A percentile compares a stretch with the other conserved stretches of the same genome.
Conservation (phyloP, 371 early-diverging fungal genomes). For the Mucor irregularis region DNA sequence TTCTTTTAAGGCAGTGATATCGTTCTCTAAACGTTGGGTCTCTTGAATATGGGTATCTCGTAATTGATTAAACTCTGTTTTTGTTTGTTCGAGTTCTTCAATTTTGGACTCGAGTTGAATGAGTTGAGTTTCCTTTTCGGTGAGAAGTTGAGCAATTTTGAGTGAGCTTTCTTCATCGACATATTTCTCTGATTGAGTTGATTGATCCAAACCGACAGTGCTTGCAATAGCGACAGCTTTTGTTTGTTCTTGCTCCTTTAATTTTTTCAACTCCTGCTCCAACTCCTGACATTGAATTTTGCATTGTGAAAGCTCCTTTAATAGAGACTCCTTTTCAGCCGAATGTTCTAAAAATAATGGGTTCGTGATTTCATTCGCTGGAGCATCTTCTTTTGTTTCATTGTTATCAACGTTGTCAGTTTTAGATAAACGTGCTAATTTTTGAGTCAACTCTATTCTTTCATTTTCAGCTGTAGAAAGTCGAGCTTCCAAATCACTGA, state of each 20-base stretch:
- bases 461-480: conserved; percentile 19
- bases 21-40: conserved; percentile 18
- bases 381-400: neutral
- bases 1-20: conserved; percentile 2
- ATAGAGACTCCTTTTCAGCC: conserved; percentile 9
- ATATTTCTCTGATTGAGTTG: conserved; percentile 6
- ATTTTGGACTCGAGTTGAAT: too few species aligned
- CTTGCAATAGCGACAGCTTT: too few species aligned
- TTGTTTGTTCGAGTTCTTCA: conserved; percentile 30
- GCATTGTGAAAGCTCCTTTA: conserved; percentile 14
- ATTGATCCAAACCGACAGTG: neutral
- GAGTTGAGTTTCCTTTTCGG: conserved; percentile 15
- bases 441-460: conserved; percentile 12
- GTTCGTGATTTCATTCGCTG: neutral
- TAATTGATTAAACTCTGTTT: conserved; percentile 16
- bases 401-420: neutral
- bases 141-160: conserved; percentile 10
- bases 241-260: neutral
- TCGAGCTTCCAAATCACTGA: conserved; percentile 41
- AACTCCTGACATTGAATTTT: conserved; percentile 21
- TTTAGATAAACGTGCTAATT: neutral
- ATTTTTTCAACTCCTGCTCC: conserved; percentile 9
- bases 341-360: neutral
- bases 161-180: neutral
- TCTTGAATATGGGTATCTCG: conserved; percentile 24